A percentile compares a stretch with the other conserved stretches of the same genome.
Conservation (phyloP, 768 basidiomycete species). For the Lactarius deliciosus region DNA sequence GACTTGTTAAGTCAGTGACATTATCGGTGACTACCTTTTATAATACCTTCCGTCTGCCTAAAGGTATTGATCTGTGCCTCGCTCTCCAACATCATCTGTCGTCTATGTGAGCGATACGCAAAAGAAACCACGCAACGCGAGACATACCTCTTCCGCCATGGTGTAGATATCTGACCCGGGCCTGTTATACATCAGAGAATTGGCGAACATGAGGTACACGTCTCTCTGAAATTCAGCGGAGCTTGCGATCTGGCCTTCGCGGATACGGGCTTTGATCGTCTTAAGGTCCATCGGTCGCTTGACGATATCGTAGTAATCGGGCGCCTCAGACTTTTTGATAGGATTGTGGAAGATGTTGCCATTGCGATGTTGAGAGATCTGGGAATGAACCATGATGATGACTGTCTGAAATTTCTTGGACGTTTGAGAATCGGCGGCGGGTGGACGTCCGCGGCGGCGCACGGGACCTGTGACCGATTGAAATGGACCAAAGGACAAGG, state of each 20-base stretch:
- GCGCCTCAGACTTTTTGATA: conserved; percentile 83
- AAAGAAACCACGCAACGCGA: not conserved
- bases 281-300: conserved; percentile 96
- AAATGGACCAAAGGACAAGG: not conserved
- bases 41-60: conserved; percentile 71
- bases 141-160: conserved; percentile 87
- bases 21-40: conserved; percentile 26
- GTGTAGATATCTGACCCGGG: conserved; percentile 81
- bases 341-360: conserved; percentile 91
- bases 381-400: conserved; percentile 75
- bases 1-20: not conserved
- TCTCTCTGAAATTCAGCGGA: conserved; percentile 90
- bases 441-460: conserved; percentile 32
- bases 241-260: conserved; percentile 77
- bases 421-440: conserved; percentile 34
- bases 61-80: conserved; percentile 66
- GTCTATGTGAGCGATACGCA: not conserved
- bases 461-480: conserved; percentile 20
- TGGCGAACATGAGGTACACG: conserved; percentile 91
- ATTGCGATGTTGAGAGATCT: conserved; percentile 81
- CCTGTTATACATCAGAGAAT: conserved; percentile 96
- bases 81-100: conserved; percentile 77
- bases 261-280: conserved; percentile 83
- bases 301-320: conserved; percentile 90
- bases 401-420: conserved; percentile 79